A percentile compares a stretch with the other conserved stretches of the same genome.
Evolutionary conservation across 495 filamentous ascomycete genomes (phyloP).

Genomic region (Podospora pseudocomata): DNA sequence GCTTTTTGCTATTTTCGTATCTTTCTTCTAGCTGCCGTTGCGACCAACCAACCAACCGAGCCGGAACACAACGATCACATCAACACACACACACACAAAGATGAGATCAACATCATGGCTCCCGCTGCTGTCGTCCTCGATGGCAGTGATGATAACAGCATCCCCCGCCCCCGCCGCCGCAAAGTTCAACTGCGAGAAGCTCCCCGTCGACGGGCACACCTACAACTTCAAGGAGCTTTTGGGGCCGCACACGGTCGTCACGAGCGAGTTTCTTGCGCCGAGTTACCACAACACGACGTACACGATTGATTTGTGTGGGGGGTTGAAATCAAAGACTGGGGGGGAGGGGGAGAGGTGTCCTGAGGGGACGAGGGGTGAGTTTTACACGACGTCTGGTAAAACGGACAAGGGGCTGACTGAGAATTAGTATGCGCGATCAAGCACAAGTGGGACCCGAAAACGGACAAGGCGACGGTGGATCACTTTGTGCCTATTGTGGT

Average conservation of each 20-base stretch:
- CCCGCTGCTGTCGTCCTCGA: not conserved
- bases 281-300: conserved; percentile 69
- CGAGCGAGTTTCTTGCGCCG: conserved; percentile 46
- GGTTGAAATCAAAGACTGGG: conserved; percentile 51
- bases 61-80: not conserved
- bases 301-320: conserved; percentile 78
- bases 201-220: conserved; percentile 52
- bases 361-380: conserved; percentile 58
- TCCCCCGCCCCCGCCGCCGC: not conserved
- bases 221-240: conserved; percentile 66
- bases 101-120: not conserved
- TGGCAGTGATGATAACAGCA: not conserved
- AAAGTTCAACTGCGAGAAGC: conserved; percentile 50
- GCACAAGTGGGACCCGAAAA: conserved; percentile 44
- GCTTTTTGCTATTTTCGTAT: no score
- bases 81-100: not conserved
- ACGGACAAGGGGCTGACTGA: not conserved
- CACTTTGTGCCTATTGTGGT: conserved; percentile 64
- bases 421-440: conserved; percentile 74
- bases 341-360: conserved; percentile 53
- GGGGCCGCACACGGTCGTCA: conserved; percentile 73
- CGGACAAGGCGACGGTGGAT: conserved; percentile 31
- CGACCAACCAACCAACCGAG: not conserved
- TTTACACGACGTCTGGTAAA: not conserved
- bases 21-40: not conserved